Evolutionary conservation across 1,139 yeast species (phyloP).

Genomic region (Debaryomyces udenii): DNA sequence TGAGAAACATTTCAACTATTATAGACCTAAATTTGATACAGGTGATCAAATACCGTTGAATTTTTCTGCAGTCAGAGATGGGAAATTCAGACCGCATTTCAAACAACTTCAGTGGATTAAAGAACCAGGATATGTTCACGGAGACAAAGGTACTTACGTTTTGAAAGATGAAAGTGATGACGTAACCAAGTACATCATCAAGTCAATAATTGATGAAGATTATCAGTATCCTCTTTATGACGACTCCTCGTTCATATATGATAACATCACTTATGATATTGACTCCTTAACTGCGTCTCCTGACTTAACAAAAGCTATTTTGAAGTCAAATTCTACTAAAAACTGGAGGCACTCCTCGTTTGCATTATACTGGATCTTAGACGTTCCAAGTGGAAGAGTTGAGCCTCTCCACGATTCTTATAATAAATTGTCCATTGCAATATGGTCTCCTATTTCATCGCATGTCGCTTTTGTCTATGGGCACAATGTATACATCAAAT

Average conservation of each 20-base stretch:
- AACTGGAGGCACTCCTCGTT: conserved; percentile 79
- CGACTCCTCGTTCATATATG: conserved; percentile 46
- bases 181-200: conserved; percentile 42
- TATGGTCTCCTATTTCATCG: conserved; percentile 76
- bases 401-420: conserved; percentile 28
- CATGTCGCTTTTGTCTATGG: conserved; percentile 67
- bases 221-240: conserved; percentile 52
- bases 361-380: conserved; percentile 63
- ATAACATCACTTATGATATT: conserved; percentile 46
- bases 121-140: conserved; percentile 43
- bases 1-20: conserved; percentile 5
- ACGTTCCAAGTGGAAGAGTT: conserved; percentile 28
- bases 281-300: conserved; percentile 65
- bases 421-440: conserved; percentile 53
- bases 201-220: conserved; percentile 51
- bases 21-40: background rate
- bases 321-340: conserved; percentile 54
- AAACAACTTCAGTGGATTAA: conserved; percentile 70
- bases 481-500: conserved; percentile 57
- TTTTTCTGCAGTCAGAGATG: conserved; percentile 45
- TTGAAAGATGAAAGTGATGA: conserved; percentile 32
- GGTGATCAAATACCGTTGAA: conserved; percentile 34
- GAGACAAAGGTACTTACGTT: conserved; percentile 61
- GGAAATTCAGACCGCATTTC: conserved; percentile 51
- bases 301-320: conserved; percentile 56